phyloP scores from a whole-genome alignment of 2,329 filamentous ascomycete genomes.

The Harringtonia lauricola region DNA sequence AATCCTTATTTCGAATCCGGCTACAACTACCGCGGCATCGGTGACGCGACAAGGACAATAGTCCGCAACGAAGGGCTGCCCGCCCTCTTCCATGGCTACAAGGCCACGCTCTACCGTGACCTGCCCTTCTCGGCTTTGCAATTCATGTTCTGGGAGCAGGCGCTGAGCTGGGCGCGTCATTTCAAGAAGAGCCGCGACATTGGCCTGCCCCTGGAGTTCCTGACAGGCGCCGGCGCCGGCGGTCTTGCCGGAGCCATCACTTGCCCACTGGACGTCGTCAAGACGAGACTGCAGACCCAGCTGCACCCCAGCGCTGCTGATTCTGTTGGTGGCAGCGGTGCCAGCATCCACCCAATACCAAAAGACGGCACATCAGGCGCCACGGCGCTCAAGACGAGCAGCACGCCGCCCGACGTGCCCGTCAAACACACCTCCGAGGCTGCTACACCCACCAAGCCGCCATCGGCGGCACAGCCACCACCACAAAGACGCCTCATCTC shows the following conservation, averaged over 20 bases:
- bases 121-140: slow-evolving; percentile 92
- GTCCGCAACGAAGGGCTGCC: slow-evolving; percentile 68
- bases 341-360: slow-evolving; percentile 14
- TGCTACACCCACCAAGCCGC: not conserved
- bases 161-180: slow-evolving; percentile 66
- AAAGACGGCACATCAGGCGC: slow-evolving; percentile 9
- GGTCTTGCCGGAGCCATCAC: slow-evolving; percentile 90
- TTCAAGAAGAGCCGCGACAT: slow-evolving; percentile 77
- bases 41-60: slow-evolving; percentile 79
- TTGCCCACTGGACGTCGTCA: slow-evolving; percentile 93
- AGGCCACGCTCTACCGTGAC: slow-evolving; percentile 87
- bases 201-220: slow-evolving; percentile 70
- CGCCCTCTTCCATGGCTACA: slow-evolving; percentile 93
- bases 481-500: slow-evolving; percentile 66
- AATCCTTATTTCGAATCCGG: slow-evolving; percentile 90
- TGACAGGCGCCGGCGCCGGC: slow-evolving; percentile 82
- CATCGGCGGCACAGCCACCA: slow-evolving; percentile 17
- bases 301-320: slow-evolving; percentile 40
- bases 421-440: slow-evolving; percentile 12
- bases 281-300: slow-evolving; percentile 93
- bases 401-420: slow-evolving; percentile 4
- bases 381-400: slow-evolving; percentile 5
- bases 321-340: slow-evolving; percentile 10
- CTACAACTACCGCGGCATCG: slow-evolving; percentile 86
- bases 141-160: slow-evolving; percentile 97